Evolutionary conservation across 1,139 yeast genomes (phyloP), one percentile per base, ranked within the genome.

Genomic region (Yamadazyma taylorii): DNA sequence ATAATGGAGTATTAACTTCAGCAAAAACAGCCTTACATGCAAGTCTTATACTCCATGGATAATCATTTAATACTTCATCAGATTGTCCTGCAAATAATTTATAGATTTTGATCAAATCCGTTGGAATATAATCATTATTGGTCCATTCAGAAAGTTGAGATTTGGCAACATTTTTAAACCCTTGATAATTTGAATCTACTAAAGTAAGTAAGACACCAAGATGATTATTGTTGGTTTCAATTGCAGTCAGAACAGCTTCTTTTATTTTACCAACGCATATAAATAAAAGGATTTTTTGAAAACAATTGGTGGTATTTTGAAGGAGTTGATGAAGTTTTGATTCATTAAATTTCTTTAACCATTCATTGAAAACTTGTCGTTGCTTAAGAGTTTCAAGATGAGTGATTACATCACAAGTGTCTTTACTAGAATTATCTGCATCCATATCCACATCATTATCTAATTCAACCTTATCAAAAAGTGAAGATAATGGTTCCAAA

Each of bases 61-160:
- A 66, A 1, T 69, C 75, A 0, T 61, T 63, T 3, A 71, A 47
- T 16, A 76, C 60, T 19, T 64, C 58, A 5, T 59, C 42, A 56
- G 63, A 60, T 3, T 72, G 65, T 3, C 95, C 95, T 2, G 85
- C 66, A 15, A 90, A 65, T 3, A 90, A 61, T 45, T 78, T 78
- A 56, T 82, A 84, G 1, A 87, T 69, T 41, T 79, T 78, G 5
- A 78, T 55, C 19, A 86, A 59, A 5, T 74, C 62, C 1, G 38
- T 40, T 1, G 94, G 89, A 33, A 85, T 73, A 8, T 61, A 58
- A 5, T 59, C 55, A n/a, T 62, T 61, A 2, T 60, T 60, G 11
- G 56, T 54, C 97, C 97, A 90, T 34, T 73, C 78, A 3, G 65
- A 61, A 16, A 90, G 59, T 56, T 89, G 96, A 25, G 63, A 60